phyloP scores from a whole-genome alignment of 2,329 filamentous ascomycete species.

The Alternaria tenuissima region DNA sequence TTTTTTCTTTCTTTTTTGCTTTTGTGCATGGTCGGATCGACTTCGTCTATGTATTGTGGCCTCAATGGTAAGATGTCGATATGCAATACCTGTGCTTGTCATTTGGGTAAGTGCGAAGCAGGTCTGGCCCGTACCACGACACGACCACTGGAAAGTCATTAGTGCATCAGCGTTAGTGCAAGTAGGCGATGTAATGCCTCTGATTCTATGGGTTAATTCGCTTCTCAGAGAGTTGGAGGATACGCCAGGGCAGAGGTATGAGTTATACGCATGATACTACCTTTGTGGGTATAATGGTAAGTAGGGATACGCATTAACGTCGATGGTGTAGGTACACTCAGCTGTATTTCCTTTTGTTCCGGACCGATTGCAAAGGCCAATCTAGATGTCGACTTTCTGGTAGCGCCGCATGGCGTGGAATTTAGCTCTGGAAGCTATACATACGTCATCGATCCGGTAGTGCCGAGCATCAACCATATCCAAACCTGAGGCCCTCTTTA shows the following conservation, averaged over 20 bases:
- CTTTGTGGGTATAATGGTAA: background rate
- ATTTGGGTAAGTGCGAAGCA: background rate
- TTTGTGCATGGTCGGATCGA: background rate
- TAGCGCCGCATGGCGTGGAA: background rate
- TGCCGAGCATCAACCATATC: background rate
- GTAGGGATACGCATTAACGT: background rate
- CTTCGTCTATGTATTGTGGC: background rate
- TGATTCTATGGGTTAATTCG: background rate
- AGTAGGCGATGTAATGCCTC: background rate
- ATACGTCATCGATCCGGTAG: slow-evolving; percentile 7
- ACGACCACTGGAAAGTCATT: background rate
- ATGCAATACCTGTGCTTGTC: background rate
- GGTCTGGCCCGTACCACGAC: background rate
- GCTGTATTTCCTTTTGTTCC: background rate
- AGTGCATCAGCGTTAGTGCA: background rate
- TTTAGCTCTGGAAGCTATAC: background rate
- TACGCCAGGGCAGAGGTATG: no score
- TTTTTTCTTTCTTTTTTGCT: background rate
- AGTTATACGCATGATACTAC: background rate
- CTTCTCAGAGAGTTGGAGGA: no score
- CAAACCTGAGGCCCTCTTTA: background rate
- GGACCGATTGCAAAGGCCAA: background rate
- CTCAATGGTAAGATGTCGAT: background rate
- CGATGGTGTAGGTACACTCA: background rate
- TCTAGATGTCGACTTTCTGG: background rate